These are phyloP conservation scores for Rhodotorula sp. DNA, from an alignment of 1,284 basidiomycete genomes.

Conservation along the genomic window DNA sequence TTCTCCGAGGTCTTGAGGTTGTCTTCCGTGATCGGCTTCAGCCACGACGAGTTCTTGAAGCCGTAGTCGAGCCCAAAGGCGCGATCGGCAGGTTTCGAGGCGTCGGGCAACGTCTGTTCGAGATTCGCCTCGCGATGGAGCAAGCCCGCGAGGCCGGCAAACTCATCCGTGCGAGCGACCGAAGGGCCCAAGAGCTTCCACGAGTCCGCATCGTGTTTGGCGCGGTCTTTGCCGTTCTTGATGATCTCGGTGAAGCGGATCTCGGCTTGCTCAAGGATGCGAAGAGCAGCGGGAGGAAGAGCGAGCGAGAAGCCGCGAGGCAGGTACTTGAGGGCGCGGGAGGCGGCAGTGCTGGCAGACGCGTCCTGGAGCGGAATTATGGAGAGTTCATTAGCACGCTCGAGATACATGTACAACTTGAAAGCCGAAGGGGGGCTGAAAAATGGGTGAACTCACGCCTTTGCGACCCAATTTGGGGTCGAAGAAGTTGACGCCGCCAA, in stretches of 20 bases:
- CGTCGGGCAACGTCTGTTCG: too few species aligned
- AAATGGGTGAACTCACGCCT: slow-evolving; percentile 3
- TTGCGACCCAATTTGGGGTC: slow-evolving; percentile 12
- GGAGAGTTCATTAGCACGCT: too few species aligned
- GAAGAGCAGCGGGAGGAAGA: background rate
- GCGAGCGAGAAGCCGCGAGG: slow-evolving; percentile 16
- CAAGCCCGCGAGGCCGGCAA: slow-evolving; percentile 4
- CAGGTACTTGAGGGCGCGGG: slow-evolving; percentile 19
- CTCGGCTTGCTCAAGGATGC: background rate
- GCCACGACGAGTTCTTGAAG: background rate
- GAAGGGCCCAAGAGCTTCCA: too few species aligned
- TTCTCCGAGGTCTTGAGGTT: background rate
- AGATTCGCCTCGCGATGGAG: slow-evolving; percentile 2
- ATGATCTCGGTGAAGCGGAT: background rate
- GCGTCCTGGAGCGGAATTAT: slow-evolving; percentile 19
- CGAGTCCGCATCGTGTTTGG: too few species aligned
- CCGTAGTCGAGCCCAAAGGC: slow-evolving; percentile 14
- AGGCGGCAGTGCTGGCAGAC: slow-evolving; percentile 1
- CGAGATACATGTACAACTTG: too few species aligned
- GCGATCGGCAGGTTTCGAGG: background rate
- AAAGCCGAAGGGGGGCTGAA: too few species aligned
- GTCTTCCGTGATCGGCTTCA: background rate
- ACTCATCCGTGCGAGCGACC: background rate
- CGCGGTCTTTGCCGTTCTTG: background rate
- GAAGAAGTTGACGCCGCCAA: slow-evolving; percentile 7